Evolutionary conservation across 148 eudicot genomes (phyloP).

Genomic region (Camellia lanceoleosa): DNA sequence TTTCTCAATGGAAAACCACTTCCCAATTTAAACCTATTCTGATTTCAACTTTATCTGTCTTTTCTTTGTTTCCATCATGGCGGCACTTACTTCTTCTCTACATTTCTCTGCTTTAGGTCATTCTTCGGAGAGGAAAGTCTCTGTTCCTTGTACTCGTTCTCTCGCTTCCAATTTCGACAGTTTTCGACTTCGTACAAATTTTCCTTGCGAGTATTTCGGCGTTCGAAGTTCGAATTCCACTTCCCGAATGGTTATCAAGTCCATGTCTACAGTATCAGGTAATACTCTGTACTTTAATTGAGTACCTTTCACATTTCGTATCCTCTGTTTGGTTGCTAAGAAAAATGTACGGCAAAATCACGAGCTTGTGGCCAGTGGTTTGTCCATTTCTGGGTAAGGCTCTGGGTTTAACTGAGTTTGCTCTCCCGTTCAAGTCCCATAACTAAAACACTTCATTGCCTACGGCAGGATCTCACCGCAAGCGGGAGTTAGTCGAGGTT

Average conservation of each 20-base stretch:
- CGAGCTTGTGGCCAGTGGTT: too few species aligned
- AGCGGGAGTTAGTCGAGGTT: too few species aligned
- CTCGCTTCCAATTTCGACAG: conserved; percentile 33
- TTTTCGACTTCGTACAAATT: conserved; percentile 27
- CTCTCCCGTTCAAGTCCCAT: too few species aligned
- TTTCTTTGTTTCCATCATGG: conserved; percentile 31
- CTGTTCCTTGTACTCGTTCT: conserved; percentile 27
- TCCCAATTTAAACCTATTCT: conserved; percentile 2
- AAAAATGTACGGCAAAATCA: neutral
- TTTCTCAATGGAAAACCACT: conserved; percentile 13
- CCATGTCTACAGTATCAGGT: conserved; percentile 47
- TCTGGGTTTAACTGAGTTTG: too few species aligned
- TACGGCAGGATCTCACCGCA: too few species aligned
- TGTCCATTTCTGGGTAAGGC: too few species aligned
- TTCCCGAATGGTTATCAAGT: conserved; percentile 40
- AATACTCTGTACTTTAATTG: neutral
- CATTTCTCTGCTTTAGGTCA: conserved; percentile 48
- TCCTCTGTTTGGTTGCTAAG: neutral
- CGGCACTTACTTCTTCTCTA: conserved; percentile 52
- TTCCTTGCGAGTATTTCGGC: conserved; percentile 13
- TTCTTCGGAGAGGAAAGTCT: conserved; percentile 37
- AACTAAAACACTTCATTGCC: too few species aligned
- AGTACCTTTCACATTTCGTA: neutral
- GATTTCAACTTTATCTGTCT: neutral
- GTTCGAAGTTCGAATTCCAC: conserved; percentile 32